phyloP scores from a whole-genome alignment of 2,329 filamentous ascomycete species.

The Penicillium freii region DNA sequence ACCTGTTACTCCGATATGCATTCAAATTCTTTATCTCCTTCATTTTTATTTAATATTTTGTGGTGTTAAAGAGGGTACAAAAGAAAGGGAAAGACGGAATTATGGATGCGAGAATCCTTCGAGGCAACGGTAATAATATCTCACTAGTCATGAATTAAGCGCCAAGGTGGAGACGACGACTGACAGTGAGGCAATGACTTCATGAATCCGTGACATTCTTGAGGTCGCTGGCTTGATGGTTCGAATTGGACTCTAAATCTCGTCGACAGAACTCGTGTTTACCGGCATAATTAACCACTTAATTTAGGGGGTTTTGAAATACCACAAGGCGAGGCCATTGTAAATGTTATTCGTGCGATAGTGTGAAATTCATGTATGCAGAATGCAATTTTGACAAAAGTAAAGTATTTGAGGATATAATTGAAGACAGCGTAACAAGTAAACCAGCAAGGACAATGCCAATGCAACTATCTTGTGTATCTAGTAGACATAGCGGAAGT shows the following conservation, averaged over 20 bases:
- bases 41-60: too few relatives aligned
- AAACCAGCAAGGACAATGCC: background rate
- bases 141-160: background rate
- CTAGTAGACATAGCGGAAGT: slow-evolving; percentile 59
- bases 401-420: background rate
- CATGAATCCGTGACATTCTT: too few relatives aligned
- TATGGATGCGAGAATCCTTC: too few relatives aligned
- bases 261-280: too few relatives aligned
- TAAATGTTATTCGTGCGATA: too few relatives aligned
- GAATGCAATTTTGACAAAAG: background rate
- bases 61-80: too few relatives aligned
- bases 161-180: background rate
- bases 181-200: background rate
- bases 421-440: background rate
- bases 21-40: too few relatives aligned
- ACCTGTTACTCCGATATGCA: background rate
- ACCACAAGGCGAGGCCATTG: background rate
- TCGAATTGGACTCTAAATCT: background rate
- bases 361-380: too few relatives aligned
- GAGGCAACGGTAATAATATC: background rate
- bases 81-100: too few relatives aligned
- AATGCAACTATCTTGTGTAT: background rate
- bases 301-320: background rate
- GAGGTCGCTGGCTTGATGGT: too few relatives aligned
- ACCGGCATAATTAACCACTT: background rate